A percentile compares a stretch with the other conserved stretches of the same genome.
These are phyloP conservation scores for Ceriops tagal DNA, from an alignment of 345 rosid species.

Conservation along the genomic window DNA sequence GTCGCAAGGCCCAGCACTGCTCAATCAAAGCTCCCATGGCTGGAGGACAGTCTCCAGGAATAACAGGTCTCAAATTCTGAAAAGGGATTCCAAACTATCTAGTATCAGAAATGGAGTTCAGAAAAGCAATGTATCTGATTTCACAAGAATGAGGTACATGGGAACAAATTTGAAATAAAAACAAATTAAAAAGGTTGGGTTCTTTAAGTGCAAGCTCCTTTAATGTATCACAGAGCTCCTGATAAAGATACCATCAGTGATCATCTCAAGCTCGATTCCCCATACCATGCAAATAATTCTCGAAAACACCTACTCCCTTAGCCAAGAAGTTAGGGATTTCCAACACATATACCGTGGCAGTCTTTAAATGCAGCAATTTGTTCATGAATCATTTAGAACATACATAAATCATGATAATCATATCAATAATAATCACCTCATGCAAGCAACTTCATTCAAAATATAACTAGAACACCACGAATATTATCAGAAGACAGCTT, in stretches of 20 bases:
- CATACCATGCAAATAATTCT: not conserved
- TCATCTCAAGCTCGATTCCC: not conserved
- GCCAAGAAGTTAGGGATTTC: not conserved
- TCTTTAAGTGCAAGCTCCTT: not conserved
- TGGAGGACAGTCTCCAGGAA: slow-evolving; percentile 62
- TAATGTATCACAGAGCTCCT: not conserved
- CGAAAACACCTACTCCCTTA: not conserved
- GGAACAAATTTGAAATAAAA: not conserved
- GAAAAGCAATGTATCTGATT: not conserved
- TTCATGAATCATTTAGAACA: not conserved
- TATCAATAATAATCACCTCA: no score
- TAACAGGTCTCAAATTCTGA: slow-evolving; percentile 77
- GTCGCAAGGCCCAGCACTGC: slow-evolving; percentile 85
- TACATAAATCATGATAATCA: no score
- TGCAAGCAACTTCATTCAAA: no score
- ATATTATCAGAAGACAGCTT: no score
- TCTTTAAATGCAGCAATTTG: not conserved
- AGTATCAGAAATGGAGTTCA: not conserved
- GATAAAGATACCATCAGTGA: not conserved
- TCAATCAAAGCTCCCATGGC: slow-evolving; percentile 86
- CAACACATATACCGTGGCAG: not conserved
- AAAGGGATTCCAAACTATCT: slow-evolving; percentile 10
- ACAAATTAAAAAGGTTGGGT: not conserved
- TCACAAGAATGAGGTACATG: not conserved
- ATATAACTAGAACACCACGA: no score